phyloP scores from a whole-genome alignment of 352 stramenopile species.

The Phytophthora citricola region DNA sequence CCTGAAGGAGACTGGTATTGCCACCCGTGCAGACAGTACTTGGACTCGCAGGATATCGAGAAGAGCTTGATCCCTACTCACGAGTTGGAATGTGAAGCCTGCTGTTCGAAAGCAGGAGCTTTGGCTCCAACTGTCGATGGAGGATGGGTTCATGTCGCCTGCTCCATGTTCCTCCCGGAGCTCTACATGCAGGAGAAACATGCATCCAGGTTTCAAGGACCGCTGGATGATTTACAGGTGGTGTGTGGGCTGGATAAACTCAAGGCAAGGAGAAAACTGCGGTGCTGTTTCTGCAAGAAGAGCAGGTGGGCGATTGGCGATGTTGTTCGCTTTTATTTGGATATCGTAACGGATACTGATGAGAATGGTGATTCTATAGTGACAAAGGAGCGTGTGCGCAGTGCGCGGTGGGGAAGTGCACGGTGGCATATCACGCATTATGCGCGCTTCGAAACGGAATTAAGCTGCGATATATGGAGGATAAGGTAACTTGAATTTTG shows the following conservation, averaged over 20 bases:
- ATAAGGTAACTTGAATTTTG: conserved; percentile 38
- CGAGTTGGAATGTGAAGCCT: conserved; percentile 63
- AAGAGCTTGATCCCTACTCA: conserved; percentile 61
- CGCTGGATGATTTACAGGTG: conserved; percentile 55
- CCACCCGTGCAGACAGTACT: conserved; percentile 63
- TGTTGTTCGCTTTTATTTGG: conserved; percentile 24
- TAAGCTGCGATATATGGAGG: conserved; percentile 68
- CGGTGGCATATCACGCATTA: conserved; percentile 73
- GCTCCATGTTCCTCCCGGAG: conserved; percentile 84
- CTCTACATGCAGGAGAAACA: conserved; percentile 53
- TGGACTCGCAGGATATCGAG: conserved; percentile 47
- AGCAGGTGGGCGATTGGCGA: conserved; percentile 21
- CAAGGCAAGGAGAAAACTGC: conserved; percentile 55
- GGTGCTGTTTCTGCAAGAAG: conserved; percentile 82
- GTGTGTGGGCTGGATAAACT: conserved; percentile 70
- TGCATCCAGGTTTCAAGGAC: conserved; percentile 25
- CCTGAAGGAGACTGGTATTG: conserved; percentile 85
- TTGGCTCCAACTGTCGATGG: conserved; percentile 53
- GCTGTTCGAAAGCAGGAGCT: conserved; percentile 57
- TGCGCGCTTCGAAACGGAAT: conserved; percentile 71
- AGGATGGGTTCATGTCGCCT: conserved; percentile 78
- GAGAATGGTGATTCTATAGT: conserved; percentile 34
- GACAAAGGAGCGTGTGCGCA: conserved; percentile 77
- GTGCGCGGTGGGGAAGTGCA: conserved; percentile 72
- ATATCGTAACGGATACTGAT: conserved; percentile 2